Evolutionary conservation across 2,329 filamentous ascomycete genomes (phyloP).

Genomic region (Sclerotinia glacialis): DNA sequence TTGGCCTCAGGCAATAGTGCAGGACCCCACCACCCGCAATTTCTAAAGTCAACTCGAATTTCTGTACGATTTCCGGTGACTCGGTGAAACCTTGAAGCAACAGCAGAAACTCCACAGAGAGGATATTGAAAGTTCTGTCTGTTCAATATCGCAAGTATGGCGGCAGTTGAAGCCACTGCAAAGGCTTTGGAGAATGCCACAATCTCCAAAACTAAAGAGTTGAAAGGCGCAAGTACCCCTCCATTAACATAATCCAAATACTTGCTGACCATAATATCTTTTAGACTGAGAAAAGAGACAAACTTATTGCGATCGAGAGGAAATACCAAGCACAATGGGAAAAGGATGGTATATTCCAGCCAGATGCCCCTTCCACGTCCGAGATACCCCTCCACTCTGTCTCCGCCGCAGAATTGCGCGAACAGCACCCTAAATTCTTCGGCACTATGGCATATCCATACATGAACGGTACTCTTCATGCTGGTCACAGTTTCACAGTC

Average conservation of each 20-base stretch:
- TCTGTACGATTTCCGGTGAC: slow-evolving; percentile 24
- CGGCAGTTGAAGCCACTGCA: slow-evolving; percentile 39
- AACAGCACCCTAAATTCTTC: slow-evolving; percentile 87
- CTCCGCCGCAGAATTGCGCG: slow-evolving; percentile 69
- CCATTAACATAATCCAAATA: slow-evolving; percentile 26
- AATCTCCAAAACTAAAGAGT: slow-evolving; percentile 59
- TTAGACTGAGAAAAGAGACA: slow-evolving; percentile 83
- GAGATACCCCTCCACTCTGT: slow-evolving; percentile 77
- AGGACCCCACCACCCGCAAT: slow-evolving; percentile 26
- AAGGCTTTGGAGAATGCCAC: slow-evolving; percentile 52
- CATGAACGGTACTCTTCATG: slow-evolving; percentile 86
- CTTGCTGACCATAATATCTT: slow-evolving; percentile 27
- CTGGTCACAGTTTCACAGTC: slow-evolving; percentile 87
- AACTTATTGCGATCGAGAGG: slow-evolving; percentile 79
- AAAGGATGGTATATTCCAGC: slow-evolving; percentile 74
- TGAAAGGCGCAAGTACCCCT: slow-evolving; percentile 51
- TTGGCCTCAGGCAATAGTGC: slow-evolving; percentile 24
- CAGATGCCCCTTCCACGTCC: slow-evolving; percentile 73
- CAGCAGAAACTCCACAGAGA: slow-evolving; percentile 15
- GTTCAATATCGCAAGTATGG: slow-evolving; percentile 43
- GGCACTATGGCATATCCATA: slow-evolving; percentile 75
- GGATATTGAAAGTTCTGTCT: slow-evolving; percentile 9
- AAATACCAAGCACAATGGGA: slow-evolving; percentile 89
- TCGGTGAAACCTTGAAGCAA: slow-evolving; percentile 22
- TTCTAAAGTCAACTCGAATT: slow-evolving; percentile 20